Evolutionary conservation across 2,329 filamentous ascomycete genomes (phyloP).

Genomic region (Diaporthe eres): DNA sequence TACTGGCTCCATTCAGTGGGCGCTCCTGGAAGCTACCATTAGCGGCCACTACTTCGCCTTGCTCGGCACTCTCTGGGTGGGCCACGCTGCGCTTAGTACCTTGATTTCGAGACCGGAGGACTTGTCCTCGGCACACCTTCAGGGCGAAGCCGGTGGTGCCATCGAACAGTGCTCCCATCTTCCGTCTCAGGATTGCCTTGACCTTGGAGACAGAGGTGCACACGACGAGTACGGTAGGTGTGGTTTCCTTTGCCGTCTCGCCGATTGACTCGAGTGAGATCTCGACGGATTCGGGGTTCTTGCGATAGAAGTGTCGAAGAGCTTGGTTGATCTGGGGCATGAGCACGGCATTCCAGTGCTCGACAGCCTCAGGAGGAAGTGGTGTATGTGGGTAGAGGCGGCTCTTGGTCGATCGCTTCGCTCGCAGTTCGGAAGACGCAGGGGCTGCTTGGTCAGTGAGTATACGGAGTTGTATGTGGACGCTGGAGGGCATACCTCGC

Average conservation of each 20-base stretch:
- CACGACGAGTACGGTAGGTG: slow-evolving; percentile 82
- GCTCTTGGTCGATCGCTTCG: slow-evolving; percentile 56
- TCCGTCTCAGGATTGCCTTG: slow-evolving; percentile 78
- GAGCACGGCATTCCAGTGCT: slow-evolving; percentile 79
- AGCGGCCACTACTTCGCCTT: slow-evolving; percentile 58
- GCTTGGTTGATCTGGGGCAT: slow-evolving; percentile 82
- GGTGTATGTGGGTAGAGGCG: slow-evolving; percentile 73
- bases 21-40: slow-evolving; percentile 85
- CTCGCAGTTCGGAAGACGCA: slow-evolving; percentile 41
- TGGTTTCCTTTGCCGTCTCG: slow-evolving; percentile 74
- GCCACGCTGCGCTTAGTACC: slow-evolving; percentile 57
- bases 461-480: background rate
- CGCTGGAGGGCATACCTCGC: slow-evolving; percentile 36
- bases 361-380: slow-evolving; percentile 72
- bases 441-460: slow-evolving; percentile 32
- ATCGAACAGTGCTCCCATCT: slow-evolving; percentile 76
- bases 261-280: slow-evolving; percentile 84
- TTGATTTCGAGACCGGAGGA: slow-evolving; percentile 71
- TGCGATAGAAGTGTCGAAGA: slow-evolving; percentile 78
- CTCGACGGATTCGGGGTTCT: slow-evolving; percentile 82
- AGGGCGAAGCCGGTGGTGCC: slow-evolving; percentile 72
- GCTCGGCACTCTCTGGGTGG: slow-evolving; percentile 47
- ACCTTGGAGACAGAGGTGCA: slow-evolving; percentile 83
- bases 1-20: slow-evolving; percentile 89
- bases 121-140: slow-evolving; percentile 79